Evolutionary conservation across 2,329 filamentous ascomycete genomes (phyloP).

Genomic region (Penicillium sp.): DNA sequence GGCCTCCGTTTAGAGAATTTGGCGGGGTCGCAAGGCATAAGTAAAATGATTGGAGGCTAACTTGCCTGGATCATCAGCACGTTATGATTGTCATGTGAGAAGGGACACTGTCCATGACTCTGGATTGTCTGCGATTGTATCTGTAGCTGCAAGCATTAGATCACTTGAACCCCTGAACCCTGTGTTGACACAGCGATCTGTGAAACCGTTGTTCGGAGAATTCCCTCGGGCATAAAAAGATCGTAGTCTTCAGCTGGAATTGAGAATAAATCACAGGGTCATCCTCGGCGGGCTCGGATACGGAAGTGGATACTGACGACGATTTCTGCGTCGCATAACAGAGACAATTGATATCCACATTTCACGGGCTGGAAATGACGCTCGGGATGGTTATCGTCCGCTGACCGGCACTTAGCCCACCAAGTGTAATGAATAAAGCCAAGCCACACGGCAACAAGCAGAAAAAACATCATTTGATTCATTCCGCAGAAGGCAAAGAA

Average conservation of each 20-base stretch:
- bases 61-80: not conserved
- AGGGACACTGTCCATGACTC: not conserved
- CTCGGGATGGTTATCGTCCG: slow-evolving; percentile 15
- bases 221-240: slow-evolving; percentile 1
- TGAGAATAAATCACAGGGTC: slow-evolving; percentile 4
- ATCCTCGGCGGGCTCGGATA: slow-evolving; percentile 5
- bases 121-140: not conserved
- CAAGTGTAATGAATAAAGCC: not conserved
- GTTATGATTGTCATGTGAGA: not conserved
- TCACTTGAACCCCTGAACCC: not conserved
- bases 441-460: not conserved
- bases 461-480: not conserved
- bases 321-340: not conserved
- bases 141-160: not conserved
- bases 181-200: not conserved
- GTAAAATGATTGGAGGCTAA: not conserved
- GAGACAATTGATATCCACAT: slow-evolving; percentile 9
- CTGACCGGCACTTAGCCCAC: not conserved
- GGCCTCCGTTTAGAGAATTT: not conserved
- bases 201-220: slow-evolving; percentile 6
- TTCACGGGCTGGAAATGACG: slow-evolving; percentile 5
- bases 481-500: not conserved
- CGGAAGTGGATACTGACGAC: slow-evolving; percentile 10
- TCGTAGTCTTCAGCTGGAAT: not conserved
- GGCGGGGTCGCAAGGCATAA: not conserved